Evolutionary conservation across 2,329 filamentous ascomycete genomes (phyloP).

Genomic region (Calonectria pteridis): DNA sequence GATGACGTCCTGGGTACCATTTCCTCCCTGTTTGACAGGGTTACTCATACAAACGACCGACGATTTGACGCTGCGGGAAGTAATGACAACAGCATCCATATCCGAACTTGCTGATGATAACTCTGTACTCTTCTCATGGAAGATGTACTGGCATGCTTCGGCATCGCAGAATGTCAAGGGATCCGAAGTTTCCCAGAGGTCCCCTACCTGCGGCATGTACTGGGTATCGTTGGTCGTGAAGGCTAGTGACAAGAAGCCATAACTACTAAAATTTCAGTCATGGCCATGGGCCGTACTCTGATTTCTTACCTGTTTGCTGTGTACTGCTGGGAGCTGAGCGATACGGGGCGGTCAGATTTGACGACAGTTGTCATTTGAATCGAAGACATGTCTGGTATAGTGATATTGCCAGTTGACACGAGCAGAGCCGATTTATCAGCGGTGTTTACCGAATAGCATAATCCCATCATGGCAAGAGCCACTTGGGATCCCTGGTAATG

Average conservation of each 20-base stretch:
- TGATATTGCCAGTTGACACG: not conserved
- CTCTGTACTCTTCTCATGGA: not conserved
- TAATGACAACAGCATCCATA: not conserved
- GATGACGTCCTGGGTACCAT: not conserved
- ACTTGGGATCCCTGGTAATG: not conserved
- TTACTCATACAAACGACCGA: not conserved
- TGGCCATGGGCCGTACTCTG: not conserved
- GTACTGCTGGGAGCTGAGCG: not conserved
- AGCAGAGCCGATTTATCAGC: not conserved
- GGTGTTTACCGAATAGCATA: not conserved
- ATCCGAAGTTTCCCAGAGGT: not conserved
- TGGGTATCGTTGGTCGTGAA: not conserved
- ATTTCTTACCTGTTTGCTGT: not conserved
- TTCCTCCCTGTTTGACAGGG: not conserved
- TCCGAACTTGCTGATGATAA: not conserved
- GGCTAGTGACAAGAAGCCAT: not conserved
- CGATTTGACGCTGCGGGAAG: not conserved
- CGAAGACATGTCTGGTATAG: not conserved
- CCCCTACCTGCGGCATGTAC: not conserved
- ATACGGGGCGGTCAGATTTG: not conserved
- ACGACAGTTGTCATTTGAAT: not conserved
- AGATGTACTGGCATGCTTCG: not conserved
- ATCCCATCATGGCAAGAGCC: not conserved
- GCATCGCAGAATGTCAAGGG: not conserved
- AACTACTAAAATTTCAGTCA: not conserved